A percentile compares a stretch with the other conserved stretches of the same genome.
Evolutionary conservation across 495 filamentous ascomycete species (phyloP).

Genomic region (Annulohypoxylon stygium): DNA sequence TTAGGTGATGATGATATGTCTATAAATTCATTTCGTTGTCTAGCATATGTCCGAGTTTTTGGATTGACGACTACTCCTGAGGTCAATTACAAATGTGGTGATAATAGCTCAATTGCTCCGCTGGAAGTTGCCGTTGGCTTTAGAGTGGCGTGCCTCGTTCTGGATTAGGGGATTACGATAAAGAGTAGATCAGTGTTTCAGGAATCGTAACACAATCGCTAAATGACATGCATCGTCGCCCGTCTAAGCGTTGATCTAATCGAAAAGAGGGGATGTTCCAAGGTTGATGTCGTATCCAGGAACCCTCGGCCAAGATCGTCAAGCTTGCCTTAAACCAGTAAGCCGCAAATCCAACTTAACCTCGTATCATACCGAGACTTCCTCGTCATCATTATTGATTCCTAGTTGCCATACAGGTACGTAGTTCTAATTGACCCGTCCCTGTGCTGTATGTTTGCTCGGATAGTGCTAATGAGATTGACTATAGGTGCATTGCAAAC

Average conservation of each 20-base stretch:
- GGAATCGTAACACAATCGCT: constrained; percentile 4
- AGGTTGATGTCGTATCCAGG: background rate
- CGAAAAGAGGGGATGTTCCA: background rate
- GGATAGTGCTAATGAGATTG: background rate
- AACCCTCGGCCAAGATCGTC: background rate
- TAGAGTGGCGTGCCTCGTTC: constrained; percentile 21
- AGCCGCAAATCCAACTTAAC: background rate
- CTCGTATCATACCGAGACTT: background rate
- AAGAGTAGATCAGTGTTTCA: constrained; percentile 12
- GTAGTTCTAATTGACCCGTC: background rate
- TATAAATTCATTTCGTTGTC: background rate
- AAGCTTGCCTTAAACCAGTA: background rate
- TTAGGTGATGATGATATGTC: background rate
- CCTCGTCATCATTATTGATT: background rate
- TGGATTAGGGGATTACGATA: constrained; percentile 9
- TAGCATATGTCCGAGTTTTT: too few relatives aligned
- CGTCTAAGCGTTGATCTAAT: constrained; percentile 16
- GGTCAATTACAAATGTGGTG: too few relatives aligned
- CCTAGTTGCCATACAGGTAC: background rate
- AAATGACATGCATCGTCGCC: constrained; percentile 26
- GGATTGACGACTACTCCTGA: too few relatives aligned
- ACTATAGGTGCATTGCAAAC: background rate
- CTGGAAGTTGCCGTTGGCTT: background rate
- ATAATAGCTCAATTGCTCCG: background rate
- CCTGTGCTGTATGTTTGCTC: background rate